Conservation (phyloP, 768 basidiomycete genomes). For the Sarcodon aspratus region DNA sequence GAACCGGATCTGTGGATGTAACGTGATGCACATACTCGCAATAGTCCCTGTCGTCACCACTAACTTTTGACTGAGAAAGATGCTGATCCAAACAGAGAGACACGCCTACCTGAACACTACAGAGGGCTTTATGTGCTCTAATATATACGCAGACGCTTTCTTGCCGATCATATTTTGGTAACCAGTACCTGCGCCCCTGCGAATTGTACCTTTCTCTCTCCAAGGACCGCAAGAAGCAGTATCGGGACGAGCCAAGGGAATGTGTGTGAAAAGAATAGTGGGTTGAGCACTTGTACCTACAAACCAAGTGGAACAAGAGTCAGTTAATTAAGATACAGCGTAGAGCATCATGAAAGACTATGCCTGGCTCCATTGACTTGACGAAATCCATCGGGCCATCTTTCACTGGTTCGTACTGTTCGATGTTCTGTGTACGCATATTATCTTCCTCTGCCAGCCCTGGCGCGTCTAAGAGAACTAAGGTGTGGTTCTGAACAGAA, state of each 20-base stretch:
- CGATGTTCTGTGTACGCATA: conserved; percentile 37
- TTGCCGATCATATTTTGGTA: conserved; percentile 79
- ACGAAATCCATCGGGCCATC: conserved; percentile 54
- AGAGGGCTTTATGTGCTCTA: conserved; percentile 53
- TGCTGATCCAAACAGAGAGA: background rate
- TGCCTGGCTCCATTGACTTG: conserved; percentile 28
- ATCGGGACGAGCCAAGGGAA: conserved; percentile 72
- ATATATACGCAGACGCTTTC: conserved; percentile 63
- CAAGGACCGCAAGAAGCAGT: conserved; percentile 66
- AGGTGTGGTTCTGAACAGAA: conserved; percentile 54
- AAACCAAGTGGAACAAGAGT: background rate
- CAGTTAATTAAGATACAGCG: background rate
- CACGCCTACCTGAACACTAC: conserved; percentile 56
- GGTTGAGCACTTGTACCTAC: conserved; percentile 23
- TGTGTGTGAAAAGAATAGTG: conserved; percentile 70
- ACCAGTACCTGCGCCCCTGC: conserved; percentile 66
- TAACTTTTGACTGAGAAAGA: conserved; percentile 15
- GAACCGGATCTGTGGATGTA: conserved; percentile 24
- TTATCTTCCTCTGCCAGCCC: conserved; percentile 81
- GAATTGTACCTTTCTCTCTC: conserved; percentile 63
- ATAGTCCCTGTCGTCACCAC: conserved; percentile 88
- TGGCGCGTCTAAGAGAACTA: conserved; percentile 66
- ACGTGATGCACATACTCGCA: conserved; percentile 61
- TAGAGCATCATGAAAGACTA: conserved; percentile 6
- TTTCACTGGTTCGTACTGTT: conserved; percentile 37